phyloP scores from a whole-genome alignment of 352 stramenopile species.

The Albugo candida region DNA sequence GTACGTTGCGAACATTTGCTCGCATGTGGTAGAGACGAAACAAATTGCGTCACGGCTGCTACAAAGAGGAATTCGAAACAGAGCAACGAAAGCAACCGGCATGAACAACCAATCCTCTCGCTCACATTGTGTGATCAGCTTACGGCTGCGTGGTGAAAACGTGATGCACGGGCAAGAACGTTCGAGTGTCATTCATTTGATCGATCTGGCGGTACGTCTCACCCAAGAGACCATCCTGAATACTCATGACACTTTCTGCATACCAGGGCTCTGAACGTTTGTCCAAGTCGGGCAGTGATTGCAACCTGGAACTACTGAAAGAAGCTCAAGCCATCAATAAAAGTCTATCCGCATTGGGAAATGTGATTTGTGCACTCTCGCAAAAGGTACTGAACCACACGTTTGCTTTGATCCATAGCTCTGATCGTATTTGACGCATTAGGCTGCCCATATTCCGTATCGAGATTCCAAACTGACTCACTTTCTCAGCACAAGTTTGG shows the following conservation, averaged over 20 bases:
- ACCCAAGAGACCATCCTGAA: no score
- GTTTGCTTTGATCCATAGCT: neutral
- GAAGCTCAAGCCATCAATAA: constrained; percentile 78
- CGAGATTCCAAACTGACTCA: constrained; percentile 81
- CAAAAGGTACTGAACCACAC: constrained; percentile 43
- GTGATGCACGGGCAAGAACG: no score
- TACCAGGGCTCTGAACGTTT: constrained; percentile 62
- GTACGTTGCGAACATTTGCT: constrained; percentile 36
- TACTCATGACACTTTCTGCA: no score
- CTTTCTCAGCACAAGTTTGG: constrained; percentile 66
- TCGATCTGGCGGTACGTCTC: constrained; percentile 14
- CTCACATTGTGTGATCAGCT: constrained; percentile 73
- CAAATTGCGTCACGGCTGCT: constrained; percentile 46
- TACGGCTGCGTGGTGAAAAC: constrained; percentile 4
- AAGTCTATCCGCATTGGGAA: constrained; percentile 63
- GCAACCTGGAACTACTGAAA: constrained; percentile 58
- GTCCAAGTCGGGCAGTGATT: constrained; percentile 58
- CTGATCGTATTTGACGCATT: neutral
- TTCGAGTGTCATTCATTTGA: no score
- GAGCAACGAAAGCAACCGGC: constrained; percentile 65
- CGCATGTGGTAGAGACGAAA: constrained; percentile 30
- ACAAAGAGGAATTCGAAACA: constrained; percentile 28
- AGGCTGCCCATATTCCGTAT: constrained; percentile 68
- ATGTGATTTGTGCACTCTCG: constrained; percentile 61
- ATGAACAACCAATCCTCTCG: constrained; percentile 73